Percentiles rank a stretch among this genome's conserved stretches.
Conservation (phyloP, 1,139 yeast genomes). For the Scheffersomyces cryptocercus region DNA sequence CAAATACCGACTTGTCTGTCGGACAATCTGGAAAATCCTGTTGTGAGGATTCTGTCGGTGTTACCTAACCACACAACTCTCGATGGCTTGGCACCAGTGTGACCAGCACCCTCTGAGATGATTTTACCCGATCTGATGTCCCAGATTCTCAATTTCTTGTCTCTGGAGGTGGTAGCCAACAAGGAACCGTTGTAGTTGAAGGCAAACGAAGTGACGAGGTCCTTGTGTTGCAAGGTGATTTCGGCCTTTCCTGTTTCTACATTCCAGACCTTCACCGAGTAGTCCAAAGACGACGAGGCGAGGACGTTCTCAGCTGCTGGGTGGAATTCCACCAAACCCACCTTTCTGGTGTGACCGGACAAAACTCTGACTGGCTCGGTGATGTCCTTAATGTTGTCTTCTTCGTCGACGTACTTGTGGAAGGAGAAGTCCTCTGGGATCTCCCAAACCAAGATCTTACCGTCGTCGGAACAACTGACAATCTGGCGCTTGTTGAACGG, state of each 20-base stretch:
- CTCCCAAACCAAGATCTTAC: conserved; percentile 82
- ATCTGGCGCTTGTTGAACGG: conserved; percentile 79
- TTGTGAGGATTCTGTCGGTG: conserved; percentile 80
- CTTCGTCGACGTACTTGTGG: conserved; percentile 56
- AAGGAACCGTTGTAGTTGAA: conserved; percentile 88
- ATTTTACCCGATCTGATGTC: conserved; percentile 75
- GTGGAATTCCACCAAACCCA: conserved; percentile 89
- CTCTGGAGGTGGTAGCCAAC: conserved; percentile 90
- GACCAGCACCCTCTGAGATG: conserved; percentile 84
- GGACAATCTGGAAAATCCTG: conserved; percentile 92
- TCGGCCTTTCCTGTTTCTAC: conserved; percentile 70
- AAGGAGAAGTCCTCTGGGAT: conserved; percentile 81
- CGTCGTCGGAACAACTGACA: conserved; percentile 91
- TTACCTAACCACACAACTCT: conserved; percentile 91
- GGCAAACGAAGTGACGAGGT: conserved; percentile 85
- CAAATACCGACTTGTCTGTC: conserved; percentile 96
- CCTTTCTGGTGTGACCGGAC: conserved; percentile 88
- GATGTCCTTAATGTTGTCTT: conserved; percentile 68
- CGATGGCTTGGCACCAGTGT: conserved; percentile 87
- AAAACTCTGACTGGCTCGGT: conserved; percentile 65
- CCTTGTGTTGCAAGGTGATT: conserved; percentile 80
- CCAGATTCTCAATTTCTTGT: conserved; percentile 89
- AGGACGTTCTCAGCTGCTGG: conserved; percentile 85
- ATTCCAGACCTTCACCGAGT: conserved; percentile 90
- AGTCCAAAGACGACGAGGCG: conserved; percentile 89